These are phyloP conservation scores for Sphagnum fallax DNA, from an alignment of 228 moss, liverwort and hornwort species.

Conservation along the genomic window DNA sequence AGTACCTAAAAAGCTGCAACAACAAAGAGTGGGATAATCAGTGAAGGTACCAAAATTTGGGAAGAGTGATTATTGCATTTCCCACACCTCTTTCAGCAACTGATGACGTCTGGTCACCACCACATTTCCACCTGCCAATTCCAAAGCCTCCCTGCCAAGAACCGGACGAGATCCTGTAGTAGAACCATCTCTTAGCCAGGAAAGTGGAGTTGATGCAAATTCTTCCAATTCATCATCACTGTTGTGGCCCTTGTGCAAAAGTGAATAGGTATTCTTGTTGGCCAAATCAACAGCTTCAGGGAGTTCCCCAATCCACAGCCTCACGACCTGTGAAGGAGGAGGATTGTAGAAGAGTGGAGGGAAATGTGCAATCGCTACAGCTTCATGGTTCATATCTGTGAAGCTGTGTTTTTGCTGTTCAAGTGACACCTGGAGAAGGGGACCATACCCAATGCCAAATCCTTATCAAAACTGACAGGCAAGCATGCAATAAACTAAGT, in stretches of 20 bases:
- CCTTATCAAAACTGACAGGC: neutral
- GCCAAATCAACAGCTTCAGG: conserved; percentile 37
- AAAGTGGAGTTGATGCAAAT: conserved; percentile 17
- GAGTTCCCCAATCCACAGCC: conserved; percentile 82
- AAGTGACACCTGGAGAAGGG: conserved; percentile 47
- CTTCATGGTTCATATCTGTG: conserved; percentile 32
- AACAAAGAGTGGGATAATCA: too few relatives aligned
- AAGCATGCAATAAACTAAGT: too few relatives aligned
- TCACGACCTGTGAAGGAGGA: conserved; percentile 53
- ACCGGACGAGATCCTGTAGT: conserved; percentile 16
- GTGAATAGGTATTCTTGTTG: conserved; percentile 34
- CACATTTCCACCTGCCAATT: conserved; percentile 15
- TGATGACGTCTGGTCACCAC: conserved; percentile 43
- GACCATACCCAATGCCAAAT: neutral
- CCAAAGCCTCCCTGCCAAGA: conserved; percentile 5
- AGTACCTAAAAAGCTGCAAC: too few relatives aligned
- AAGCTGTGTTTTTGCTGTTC: conserved; percentile 68
- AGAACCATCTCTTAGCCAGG: conserved; percentile 64
- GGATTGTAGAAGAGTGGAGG: conserved; percentile 55
- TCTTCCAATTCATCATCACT: conserved; percentile 84
- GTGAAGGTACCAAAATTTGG: neutral
- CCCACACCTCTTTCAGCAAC: conserved; percentile 68
- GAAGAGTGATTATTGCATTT: conserved; percentile 8
- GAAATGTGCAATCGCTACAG: conserved; percentile 45
- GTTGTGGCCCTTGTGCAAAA: conserved; percentile 74